phyloP scores from a whole-genome alignment of 208 protist genomes.

The Acanthamoeba royreba region DNA sequence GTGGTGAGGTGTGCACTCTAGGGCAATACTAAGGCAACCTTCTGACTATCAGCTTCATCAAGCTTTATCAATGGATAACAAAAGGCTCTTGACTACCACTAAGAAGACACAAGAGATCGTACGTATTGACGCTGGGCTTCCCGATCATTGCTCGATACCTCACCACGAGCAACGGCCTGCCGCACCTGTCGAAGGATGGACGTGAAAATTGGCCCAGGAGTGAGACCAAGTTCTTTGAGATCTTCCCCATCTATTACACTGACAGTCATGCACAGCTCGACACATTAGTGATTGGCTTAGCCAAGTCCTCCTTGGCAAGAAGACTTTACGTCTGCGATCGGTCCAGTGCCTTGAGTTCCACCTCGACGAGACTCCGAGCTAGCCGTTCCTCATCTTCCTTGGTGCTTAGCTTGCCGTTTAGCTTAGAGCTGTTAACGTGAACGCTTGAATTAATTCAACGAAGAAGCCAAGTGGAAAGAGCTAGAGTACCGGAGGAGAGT shows the following conservation, averaged over 20 bases:
- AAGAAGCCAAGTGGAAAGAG: neutral
- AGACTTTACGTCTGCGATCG: neutral
- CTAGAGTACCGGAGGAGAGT: neutral
- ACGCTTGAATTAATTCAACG: neutral
- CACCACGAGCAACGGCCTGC: neutral
- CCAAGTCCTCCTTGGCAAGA: neutral
- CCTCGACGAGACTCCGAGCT: neutral
- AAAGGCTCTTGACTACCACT: no score
- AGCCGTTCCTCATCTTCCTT: neutral
- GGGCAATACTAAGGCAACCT: no score
- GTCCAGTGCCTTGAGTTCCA: neutral
- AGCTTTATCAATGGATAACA: no score
- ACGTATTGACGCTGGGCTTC: neutral
- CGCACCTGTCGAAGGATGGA: neutral
- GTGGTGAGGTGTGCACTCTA: no score
- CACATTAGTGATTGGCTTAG: neutral
- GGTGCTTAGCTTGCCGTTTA: neutral
- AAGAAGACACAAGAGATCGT: neutral
- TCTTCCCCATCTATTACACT: neutral
- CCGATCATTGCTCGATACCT: neutral
- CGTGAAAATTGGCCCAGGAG: neutral
- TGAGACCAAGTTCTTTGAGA: neutral
- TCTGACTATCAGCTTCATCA: no score
- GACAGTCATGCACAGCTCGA: neutral
- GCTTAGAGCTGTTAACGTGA: neutral